Evolutionary conservation across 2,329 filamentous ascomycete species (phyloP).

Genomic region (Sordariomycetes sp.): DNA sequence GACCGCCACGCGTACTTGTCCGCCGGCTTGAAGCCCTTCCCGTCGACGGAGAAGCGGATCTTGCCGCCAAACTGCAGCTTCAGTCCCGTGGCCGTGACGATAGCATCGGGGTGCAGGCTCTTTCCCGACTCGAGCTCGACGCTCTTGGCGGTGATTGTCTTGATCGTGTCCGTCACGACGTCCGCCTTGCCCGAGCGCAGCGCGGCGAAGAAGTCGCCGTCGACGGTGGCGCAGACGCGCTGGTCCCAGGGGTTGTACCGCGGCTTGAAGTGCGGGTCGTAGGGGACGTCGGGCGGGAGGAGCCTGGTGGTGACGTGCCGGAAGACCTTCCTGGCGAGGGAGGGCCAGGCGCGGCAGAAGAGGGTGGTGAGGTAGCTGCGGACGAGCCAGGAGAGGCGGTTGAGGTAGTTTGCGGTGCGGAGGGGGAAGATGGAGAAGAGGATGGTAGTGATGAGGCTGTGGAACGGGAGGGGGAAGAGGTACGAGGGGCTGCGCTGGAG

Average conservation of each 20-base stretch:
- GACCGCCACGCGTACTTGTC: conserved; percentile 49
- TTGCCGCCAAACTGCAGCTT: conserved; percentile 44
- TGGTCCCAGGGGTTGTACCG: conserved; percentile 59
- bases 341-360: conserved; percentile 27
- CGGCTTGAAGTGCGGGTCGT: conserved; percentile 52
- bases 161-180: conserved; percentile 38
- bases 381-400: conserved; percentile 35
- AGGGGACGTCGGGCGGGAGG: conserved; percentile 38
- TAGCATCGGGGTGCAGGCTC: conserved; percentile 41
- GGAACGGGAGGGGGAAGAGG: conserved; percentile 39
- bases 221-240: conserved; percentile 54
- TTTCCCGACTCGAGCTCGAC: conserved; percentile 31
- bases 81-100: conserved; percentile 56
- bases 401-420: conserved; percentile 28
- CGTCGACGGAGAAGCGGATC: conserved; percentile 39
- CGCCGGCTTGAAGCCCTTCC: conserved; percentile 27
- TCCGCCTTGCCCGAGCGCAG: conserved; percentile 28
- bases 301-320: conserved; percentile 28
- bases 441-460: conserved; percentile 19
- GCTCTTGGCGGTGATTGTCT: conserved; percentile 30
- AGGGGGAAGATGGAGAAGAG: conserved; percentile 30
- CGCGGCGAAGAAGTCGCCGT: conserved; percentile 41
- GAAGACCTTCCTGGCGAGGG: conserved; percentile 14
- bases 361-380: conserved; percentile 28
- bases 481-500: conserved; percentile 69